phyloP scores from a whole-genome alignment of 345 rosid genomes.

The Lenwebbia sp. region DNA sequence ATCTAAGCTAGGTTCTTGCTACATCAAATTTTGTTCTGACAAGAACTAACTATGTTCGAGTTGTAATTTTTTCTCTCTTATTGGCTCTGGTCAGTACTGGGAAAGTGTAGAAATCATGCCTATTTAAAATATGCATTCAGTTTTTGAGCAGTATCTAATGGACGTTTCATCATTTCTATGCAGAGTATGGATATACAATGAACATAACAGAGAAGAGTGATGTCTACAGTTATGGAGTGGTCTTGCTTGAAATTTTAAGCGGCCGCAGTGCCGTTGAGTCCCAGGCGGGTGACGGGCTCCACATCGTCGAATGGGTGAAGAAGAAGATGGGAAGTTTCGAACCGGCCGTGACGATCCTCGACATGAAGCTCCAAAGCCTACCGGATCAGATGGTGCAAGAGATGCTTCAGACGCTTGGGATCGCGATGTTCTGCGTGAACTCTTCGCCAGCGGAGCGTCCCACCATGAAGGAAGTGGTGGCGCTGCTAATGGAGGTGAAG shows the following conservation, averaged over 20 bases:
- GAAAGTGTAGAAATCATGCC: background rate
- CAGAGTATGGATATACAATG: slow-evolving; percentile 96
- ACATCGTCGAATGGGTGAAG: slow-evolving; percentile 96
- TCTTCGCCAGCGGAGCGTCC: slow-evolving; percentile 82
- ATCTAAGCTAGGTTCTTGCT: background rate
- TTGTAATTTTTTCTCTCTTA: background rate
- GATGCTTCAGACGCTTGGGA: slow-evolving; percentile 90
- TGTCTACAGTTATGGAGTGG: slow-evolving; percentile 88
- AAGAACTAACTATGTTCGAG: background rate
- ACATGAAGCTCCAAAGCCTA: slow-evolving; percentile 65
- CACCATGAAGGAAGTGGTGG: slow-evolving; percentile 93
- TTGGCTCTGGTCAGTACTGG: background rate
- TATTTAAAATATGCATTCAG: background rate
- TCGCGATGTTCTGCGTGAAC: slow-evolving; percentile 95
- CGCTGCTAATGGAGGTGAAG: slow-evolving; percentile 83
- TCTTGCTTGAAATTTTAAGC: slow-evolving; percentile 75
- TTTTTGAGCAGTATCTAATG: background rate
- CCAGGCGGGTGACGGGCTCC: slow-evolving; percentile 61
- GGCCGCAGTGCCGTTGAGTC: slow-evolving; percentile 77
- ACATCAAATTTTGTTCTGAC: background rate
- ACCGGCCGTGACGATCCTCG: slow-evolving; percentile 65
- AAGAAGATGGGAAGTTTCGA: slow-evolving; percentile 97
- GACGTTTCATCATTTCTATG: background rate
- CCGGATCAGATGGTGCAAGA: slow-evolving; percentile 91
- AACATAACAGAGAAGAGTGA: slow-evolving; percentile 96